These are phyloP conservation scores for Fusarium sp. DNA, from an alignment of 2,329 filamentous ascomycete genomes.

Conservation along the genomic window DNA sequence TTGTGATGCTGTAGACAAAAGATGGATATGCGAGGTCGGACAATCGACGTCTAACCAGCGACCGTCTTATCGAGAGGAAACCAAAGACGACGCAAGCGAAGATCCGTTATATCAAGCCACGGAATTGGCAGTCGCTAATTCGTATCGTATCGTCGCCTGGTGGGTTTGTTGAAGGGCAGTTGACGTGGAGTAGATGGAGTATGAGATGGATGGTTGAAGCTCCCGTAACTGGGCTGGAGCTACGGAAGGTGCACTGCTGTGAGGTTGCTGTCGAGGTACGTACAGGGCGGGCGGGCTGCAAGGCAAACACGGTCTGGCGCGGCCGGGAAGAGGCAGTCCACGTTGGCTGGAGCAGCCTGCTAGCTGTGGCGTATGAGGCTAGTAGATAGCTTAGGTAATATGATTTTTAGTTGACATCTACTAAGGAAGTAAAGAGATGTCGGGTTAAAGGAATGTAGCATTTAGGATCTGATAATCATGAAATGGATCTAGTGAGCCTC, in stretches of 20 bases:
- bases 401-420: too few relatives aligned
- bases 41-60: conserved; percentile 45
- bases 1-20: conserved; percentile 31
- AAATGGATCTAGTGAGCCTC: neutral
- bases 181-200: conserved; percentile 40
- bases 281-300: conserved; percentile 44
- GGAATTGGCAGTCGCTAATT: conserved; percentile 18
- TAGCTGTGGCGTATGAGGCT: conserved; percentile 37
- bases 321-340: conserved; percentile 50
- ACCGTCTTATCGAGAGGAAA: conserved; percentile 31
- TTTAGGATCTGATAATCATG: neutral
- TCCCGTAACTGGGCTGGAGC: conserved; percentile 40
- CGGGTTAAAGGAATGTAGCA: neutral
- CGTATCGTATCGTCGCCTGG: conserved; percentile 20
- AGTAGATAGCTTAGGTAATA: neutral
- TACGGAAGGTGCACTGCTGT: conserved; percentile 41
- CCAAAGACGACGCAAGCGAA: conserved; percentile 1
- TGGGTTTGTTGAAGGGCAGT: conserved; percentile 21
- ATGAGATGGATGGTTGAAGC: conserved; percentile 44
- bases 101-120: conserved; percentile 6
- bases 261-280: conserved; percentile 42
- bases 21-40: conserved; percentile 42
- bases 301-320: conserved; percentile 63
- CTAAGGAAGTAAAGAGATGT: too few relatives aligned
- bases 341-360: conserved; percentile 39